These are phyloP conservation scores for Ascochyta lentis DNA, from an alignment of 2,329 filamentous ascomycete genomes.

Conservation along the genomic window DNA sequence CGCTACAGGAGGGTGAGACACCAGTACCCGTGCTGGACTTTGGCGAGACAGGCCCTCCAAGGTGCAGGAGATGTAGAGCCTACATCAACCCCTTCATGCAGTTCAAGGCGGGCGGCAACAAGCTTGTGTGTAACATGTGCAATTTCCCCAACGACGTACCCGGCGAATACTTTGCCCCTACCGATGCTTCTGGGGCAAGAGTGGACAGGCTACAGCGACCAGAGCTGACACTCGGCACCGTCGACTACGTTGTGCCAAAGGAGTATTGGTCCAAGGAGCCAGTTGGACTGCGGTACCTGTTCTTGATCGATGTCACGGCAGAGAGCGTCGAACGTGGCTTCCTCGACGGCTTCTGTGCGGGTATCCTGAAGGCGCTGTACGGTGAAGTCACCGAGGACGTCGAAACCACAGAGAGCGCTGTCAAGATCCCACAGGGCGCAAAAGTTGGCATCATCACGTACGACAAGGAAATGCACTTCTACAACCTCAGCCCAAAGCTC, in stretches of 20 bases:
- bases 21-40: slow-evolving; percentile 94
- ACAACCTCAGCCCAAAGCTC: slow-evolving; percentile 82
- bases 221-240: slow-evolving; percentile 88
- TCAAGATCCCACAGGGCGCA: slow-evolving; percentile 73
- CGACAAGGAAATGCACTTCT: slow-evolving; percentile 97
- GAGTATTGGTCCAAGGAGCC: slow-evolving; percentile 98
- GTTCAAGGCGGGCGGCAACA: slow-evolving; percentile 91
- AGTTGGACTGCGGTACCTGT: slow-evolving; percentile 84
- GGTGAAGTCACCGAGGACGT: slow-evolving; percentile 60
- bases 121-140: slow-evolving; percentile 98
- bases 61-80: slow-evolving; percentile 89
- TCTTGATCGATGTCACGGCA: slow-evolving; percentile 91
- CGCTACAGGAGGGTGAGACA: slow-evolving; percentile 81
- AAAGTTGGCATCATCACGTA: slow-evolving; percentile 96
- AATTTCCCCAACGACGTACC: slow-evolving; percentile 95
- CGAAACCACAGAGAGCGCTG: slow-evolving; percentile 59
- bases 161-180: slow-evolving; percentile 90
- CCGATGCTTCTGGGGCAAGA: slow-evolving; percentile 83
- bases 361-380: slow-evolving; percentile 84
- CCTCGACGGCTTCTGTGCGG: slow-evolving; percentile 86
- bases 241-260: slow-evolving; percentile 96
- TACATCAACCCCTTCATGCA: slow-evolving; percentile 99
- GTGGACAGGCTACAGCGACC: slow-evolving; percentile 88
- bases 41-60: slow-evolving; percentile 85
- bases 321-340: slow-evolving; percentile 92